phyloP scores from a whole-genome alignment of 2,329 filamentous ascomycete genomes.

The Diatrype stigma region DNA sequence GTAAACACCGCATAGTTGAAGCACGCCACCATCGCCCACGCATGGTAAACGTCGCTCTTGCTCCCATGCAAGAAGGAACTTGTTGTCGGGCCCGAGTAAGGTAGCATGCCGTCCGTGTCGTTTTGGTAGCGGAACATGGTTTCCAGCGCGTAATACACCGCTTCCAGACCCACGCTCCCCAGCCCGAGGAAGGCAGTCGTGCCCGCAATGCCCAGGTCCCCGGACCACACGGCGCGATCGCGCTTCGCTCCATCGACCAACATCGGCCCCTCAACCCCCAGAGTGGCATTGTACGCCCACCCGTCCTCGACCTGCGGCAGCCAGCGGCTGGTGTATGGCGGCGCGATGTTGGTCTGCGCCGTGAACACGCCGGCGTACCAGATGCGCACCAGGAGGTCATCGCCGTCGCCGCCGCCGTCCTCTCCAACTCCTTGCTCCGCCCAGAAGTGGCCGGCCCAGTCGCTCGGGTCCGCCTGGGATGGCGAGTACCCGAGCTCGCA shows the following conservation, averaged over 20 bases:
- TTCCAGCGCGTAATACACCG: constrained; percentile 42
- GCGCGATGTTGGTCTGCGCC: constrained; percentile 26
- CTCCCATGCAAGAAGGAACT: constrained; percentile 12
- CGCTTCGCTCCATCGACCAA: constrained; percentile 51
- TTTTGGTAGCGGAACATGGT: constrained; percentile 36
- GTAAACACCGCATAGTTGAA: constrained; percentile 47
- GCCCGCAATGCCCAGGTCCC: constrained; percentile 52
- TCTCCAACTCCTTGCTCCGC: no score
- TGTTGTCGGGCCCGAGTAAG: constrained; percentile 20
- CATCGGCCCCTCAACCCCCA: constrained; percentile 28
- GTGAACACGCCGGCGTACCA: constrained; percentile 42
- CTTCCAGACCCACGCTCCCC: constrained; percentile 40
- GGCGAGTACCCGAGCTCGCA: constrained; percentile 28
- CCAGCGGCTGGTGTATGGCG: constrained; percentile 25
- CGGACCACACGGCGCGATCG: constrained; percentile 53
- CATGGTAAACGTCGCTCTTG: constrained; percentile 23
- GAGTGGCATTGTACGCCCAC: constrained; percentile 30
- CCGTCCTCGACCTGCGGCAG: constrained; percentile 36
- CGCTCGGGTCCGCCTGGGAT: constrained; percentile 32
- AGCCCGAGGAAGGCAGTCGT: constrained; percentile 47
- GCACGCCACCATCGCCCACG: constrained; percentile 48
- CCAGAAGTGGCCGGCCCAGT: constrained; percentile 42
- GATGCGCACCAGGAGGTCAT: constrained; percentile 42
- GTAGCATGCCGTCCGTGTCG: constrained; percentile 14
- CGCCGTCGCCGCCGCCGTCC: no score